Evolutionary conservation across 2,329 filamentous ascomycete genomes (phyloP).

Genomic region (Xylariaceae sp.): DNA sequence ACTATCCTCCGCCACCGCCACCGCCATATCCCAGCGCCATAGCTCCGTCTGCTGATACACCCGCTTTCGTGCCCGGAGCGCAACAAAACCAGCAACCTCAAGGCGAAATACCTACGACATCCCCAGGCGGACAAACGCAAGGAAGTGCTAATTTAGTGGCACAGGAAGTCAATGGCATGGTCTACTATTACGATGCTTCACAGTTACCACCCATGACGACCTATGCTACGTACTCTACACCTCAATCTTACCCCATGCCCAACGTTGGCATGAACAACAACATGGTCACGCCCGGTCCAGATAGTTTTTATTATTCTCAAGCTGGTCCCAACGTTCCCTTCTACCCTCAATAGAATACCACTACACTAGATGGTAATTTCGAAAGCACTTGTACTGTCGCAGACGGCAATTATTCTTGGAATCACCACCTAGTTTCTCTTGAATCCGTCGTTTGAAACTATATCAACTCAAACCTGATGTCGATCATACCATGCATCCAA

Average conservation of each 20-base stretch:
- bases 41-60: constrained; percentile 36
- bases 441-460: too few species aligned
- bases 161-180: constrained; percentile 92
- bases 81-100: constrained; percentile 40
- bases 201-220: constrained; percentile 55
- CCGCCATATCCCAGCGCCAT: constrained; percentile 33
- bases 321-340: constrained; percentile 53
- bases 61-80: constrained; percentile 53
- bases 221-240: constrained; percentile 44
- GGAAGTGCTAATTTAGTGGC: constrained; percentile 60
- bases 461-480: too few species aligned
- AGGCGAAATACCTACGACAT: constrained; percentile 30
- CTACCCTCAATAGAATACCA: constrained; percentile 50
- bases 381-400: too few species aligned
- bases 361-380: too few species aligned
- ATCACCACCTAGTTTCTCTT: too few species aligned
- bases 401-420: too few species aligned
- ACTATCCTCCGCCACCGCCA: constrained; percentile 54
- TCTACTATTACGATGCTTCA: constrained; percentile 87
- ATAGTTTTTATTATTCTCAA: constrained; percentile 68
- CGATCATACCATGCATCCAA: too few species aligned
- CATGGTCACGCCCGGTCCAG: constrained; percentile 69
- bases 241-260: constrained; percentile 47
- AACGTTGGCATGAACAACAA: constrained; percentile 63
- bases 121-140: constrained; percentile 41